Percentiles rank a stretch among this genome's conserved stretches.
Conservation (phyloP, 176 grass and related monocot species). For the Chrysopogon serrulatus region DNA sequence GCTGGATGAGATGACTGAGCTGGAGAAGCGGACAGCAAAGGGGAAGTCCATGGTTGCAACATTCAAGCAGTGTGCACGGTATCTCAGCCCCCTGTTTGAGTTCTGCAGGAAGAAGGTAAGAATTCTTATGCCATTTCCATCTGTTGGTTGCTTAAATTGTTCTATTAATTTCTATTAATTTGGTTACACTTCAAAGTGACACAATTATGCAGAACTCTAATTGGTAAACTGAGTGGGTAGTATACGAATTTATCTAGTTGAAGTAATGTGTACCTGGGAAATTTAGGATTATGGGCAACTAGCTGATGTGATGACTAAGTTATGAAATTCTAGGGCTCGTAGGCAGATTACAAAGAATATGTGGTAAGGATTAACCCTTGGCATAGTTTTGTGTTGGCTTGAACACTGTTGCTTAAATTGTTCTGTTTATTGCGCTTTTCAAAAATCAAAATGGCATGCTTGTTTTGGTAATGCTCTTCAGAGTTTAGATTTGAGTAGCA, state of each 20-base stretch:
- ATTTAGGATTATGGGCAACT: neutral
- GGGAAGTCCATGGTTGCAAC: conserved; percentile 90
- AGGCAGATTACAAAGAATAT: neutral
- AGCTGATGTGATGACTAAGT: neutral
- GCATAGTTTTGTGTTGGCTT: neutral
- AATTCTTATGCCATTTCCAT: neutral
- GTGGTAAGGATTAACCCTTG: neutral
- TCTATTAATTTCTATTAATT: neutral
- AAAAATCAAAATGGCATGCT: neutral
- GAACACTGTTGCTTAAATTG: neutral
- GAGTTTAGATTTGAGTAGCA: neutral
- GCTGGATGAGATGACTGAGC: conserved; percentile 68
- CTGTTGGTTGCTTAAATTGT: neutral
- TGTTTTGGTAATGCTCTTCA: neutral
- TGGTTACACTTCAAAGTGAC: neutral
- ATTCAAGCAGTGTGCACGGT: conserved; percentile 84
- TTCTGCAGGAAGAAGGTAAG: conserved; percentile 94
- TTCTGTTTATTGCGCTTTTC: neutral
- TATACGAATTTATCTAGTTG: neutral
- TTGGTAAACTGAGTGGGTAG: neutral
- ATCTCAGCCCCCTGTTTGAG: conserved; percentile 82
- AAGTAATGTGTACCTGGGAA: neutral
- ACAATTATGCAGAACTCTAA: neutral
- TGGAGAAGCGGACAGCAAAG: conserved; percentile 75
- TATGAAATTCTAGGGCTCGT: neutral